A percentile compares a stretch with the other conserved stretches of the same genome.
Evolutionary conservation across 495 filamentous ascomycete species (phyloP).

Genomic region (Sporormia fimetaria): DNA sequence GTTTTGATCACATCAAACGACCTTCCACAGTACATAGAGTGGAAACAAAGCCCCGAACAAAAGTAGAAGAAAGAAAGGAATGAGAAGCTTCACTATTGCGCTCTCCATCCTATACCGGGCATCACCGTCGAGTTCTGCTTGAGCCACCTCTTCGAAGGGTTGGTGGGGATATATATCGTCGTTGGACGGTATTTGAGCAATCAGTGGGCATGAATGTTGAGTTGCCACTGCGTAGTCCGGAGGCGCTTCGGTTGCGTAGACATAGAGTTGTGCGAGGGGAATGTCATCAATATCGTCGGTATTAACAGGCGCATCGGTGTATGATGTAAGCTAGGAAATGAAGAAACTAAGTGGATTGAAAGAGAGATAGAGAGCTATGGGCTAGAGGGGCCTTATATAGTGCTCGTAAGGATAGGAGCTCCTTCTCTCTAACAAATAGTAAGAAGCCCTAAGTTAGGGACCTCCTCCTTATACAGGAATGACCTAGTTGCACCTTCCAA

Average conservation of each 20-base stretch:
- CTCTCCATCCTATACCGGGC: conserved; percentile 14
- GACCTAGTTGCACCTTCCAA: too few relatives aligned
- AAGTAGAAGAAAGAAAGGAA: conserved; percentile 5
- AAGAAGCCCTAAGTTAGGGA: too few relatives aligned
- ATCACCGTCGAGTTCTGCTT: conserved; percentile 1
- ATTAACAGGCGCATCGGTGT: conserved; percentile 2
- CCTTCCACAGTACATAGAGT: not conserved
- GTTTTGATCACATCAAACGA: too few relatives aligned
- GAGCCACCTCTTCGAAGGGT: not conserved
- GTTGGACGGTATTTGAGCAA: conserved; percentile 11
- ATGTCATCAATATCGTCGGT: conserved; percentile 15
- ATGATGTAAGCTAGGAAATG: not conserved
- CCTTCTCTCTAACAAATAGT: too few relatives aligned
- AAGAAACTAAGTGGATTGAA: too few relatives aligned
- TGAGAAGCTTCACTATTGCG: conserved; percentile 11
- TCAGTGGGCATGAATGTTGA: conserved; percentile 12
- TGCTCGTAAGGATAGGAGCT: too few relatives aligned
- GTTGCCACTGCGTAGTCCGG: conserved; percentile 13
- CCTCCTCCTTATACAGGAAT: too few relatives aligned
- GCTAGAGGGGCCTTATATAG: too few relatives aligned
- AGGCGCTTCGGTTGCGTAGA: conserved; percentile 16
- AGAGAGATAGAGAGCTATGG: too few relatives aligned
- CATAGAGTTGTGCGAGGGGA: conserved; percentile 11
- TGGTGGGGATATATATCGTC: conserved; percentile 2
- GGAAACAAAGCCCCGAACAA: conserved; percentile 1